phyloP scores from a whole-genome alignment of 169 alveolate species.

The Babesia ovis region DNA sequence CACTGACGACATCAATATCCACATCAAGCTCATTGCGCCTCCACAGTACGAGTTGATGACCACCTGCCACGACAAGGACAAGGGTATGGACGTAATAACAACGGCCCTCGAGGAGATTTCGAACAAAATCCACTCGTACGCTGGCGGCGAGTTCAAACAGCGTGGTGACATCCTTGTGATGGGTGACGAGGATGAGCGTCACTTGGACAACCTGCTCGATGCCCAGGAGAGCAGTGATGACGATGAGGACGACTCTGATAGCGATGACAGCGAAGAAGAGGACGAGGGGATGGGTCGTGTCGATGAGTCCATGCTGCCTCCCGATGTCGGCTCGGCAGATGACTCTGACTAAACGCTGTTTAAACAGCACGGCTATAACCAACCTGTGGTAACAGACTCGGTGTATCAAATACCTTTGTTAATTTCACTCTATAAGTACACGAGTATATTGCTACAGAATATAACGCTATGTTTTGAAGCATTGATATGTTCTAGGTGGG shows the following conservation, averaged over 20 bases:
- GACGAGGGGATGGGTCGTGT: constrained; percentile 89
- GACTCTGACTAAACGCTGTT: constrained; percentile 4
- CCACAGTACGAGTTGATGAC: constrained; percentile 90
- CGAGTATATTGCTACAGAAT: no score
- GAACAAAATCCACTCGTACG: constrained; percentile 77
- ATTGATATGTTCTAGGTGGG: no score
- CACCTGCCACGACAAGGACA: constrained; percentile 87
- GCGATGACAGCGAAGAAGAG: constrained; percentile 82
- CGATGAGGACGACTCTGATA: constrained; percentile 62
- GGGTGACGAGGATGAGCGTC: constrained; percentile 89
- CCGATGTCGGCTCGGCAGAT: constrained; percentile 79
- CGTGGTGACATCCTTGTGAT: constrained; percentile 85
- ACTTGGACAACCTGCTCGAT: constrained; percentile 80
- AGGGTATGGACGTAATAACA: constrained; percentile 71
- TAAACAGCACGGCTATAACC: no score
- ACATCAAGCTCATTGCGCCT: constrained; percentile 88
- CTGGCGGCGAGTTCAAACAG: constrained; percentile 88
- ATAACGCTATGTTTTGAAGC: no score
- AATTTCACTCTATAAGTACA: no score
- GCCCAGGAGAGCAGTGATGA: constrained; percentile 79
- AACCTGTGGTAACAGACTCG: no score
- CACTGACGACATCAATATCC: constrained; percentile 66
- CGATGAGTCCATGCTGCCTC: constrained; percentile 78
- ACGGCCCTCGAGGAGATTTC: constrained; percentile 82
- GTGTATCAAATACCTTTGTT: no score